Conservation (phyloP, 192 early-diverging fungal genomes). For the Backusella tuberculispora region DNA sequence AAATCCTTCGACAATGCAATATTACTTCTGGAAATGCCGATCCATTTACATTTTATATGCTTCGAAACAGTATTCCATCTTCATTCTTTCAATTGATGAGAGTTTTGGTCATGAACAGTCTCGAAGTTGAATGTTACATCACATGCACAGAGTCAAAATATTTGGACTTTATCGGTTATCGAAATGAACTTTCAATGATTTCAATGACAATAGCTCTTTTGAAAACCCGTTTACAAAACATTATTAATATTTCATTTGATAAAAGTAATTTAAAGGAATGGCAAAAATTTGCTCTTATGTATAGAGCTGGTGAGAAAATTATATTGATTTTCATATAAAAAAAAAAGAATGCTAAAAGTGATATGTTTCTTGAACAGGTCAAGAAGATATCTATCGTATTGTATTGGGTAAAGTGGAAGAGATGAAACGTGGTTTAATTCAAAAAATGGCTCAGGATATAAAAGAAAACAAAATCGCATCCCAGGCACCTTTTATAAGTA, state of each 20-base stretch:
- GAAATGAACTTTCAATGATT: constrained; percentile 64
- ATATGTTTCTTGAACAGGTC: constrained; percentile 24
- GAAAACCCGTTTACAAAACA: constrained; percentile 40
- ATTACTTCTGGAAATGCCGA: constrained; percentile 31
- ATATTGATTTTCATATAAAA: background rate
- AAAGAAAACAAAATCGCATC: constrained; percentile 4
- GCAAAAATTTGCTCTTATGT: constrained; percentile 51
- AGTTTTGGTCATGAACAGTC: constrained; percentile 68
- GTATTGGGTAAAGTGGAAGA: constrained; percentile 4
- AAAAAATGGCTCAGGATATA: constrained; percentile 11
- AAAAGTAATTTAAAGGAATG: constrained; percentile 31
- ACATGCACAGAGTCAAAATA: background rate
- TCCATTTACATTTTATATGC: constrained; percentile 53
- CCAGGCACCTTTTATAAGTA: constrained; percentile 32
- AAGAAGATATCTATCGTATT: constrained; percentile 32
- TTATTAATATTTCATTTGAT: background rate
- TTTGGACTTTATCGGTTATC: constrained; percentile 49
- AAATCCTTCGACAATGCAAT: constrained; percentile 47
- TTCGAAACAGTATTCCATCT: constrained; percentile 45
- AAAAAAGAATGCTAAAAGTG: background rate
- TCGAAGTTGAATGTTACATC: constrained; percentile 39
- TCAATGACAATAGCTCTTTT: constrained; percentile 51
- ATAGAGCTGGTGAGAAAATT: constrained; percentile 49
- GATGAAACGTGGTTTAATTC: constrained; percentile 14
- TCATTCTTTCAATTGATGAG: constrained; percentile 59